Conservation (phyloP, 2,329 filamentous ascomycete species). For the Rugonectria rugulosa region DNA sequence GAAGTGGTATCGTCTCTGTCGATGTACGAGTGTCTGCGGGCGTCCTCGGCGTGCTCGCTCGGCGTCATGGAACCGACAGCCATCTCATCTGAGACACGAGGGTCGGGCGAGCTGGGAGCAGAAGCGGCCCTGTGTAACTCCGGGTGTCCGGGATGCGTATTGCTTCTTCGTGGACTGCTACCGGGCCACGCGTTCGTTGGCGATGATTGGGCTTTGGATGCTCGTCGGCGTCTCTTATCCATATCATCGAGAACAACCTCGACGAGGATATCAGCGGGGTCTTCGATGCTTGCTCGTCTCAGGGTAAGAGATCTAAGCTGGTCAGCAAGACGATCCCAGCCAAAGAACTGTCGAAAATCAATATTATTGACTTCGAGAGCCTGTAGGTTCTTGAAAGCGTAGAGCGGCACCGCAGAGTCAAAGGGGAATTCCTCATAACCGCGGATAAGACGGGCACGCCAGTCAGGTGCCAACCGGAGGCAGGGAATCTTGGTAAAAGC, state of each 20-base stretch:
- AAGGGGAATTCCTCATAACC: constrained; percentile 98
- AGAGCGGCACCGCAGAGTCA: constrained; percentile 94
- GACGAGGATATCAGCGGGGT: constrained; percentile 87
- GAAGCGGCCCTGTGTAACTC: constrained; percentile 74
- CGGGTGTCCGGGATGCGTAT: constrained; percentile 63
- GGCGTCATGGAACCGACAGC: constrained; percentile 66
- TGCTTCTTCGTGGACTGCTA: constrained; percentile 68
- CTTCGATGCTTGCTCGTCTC: constrained; percentile 86
- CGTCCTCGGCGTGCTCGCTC: constrained; percentile 58
- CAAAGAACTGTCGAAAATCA: constrained; percentile 96
- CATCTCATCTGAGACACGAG: constrained; percentile 58
- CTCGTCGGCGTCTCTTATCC: constrained; percentile 87
- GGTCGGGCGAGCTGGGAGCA: constrained; percentile 69
- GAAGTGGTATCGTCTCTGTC: constrained; percentile 58
- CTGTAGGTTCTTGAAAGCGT: constrained; percentile 96
- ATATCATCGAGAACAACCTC: constrained; percentile 96
- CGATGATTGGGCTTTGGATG: constrained; percentile 84
- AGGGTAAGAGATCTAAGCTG: constrained; percentile 89
- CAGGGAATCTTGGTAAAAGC: constrained; percentile 98
- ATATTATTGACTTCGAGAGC: constrained; percentile 93
- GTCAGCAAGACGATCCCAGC: constrained; percentile 93
- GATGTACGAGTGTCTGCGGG: constrained; percentile 51
- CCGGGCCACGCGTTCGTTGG: constrained; percentile 75
- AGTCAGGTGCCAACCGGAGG: constrained; percentile 88
- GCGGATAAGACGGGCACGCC: constrained; percentile 85